These are phyloP conservation scores for Raddia distichophylla DNA, from an alignment of 176 grass and related monocot genomes.

Conservation along the genomic window DNA sequence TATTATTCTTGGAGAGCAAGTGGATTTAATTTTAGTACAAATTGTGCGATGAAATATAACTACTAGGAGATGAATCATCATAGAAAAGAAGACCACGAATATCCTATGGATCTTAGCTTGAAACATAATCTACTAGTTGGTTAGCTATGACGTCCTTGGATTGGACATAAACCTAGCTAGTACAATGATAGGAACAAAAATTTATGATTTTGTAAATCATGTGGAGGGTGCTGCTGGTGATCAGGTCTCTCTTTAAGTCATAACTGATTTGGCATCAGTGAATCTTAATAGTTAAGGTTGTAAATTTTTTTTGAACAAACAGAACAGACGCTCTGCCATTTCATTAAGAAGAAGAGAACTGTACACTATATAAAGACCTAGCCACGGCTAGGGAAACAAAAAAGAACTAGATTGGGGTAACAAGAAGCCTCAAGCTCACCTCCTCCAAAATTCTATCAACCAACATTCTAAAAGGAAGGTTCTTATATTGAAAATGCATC, in stretches of 20 bases:
- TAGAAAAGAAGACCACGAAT: constrained; percentile 5
- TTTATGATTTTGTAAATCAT: background rate
- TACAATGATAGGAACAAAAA: constrained; percentile 28
- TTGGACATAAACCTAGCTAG: background rate
- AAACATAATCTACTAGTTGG: constrained; percentile 30
- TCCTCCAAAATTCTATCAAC: too few relatives aligned
- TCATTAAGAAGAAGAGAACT: too few relatives aligned
- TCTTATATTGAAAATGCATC: too few relatives aligned
- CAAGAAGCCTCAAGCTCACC: too few relatives aligned
- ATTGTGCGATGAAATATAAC: background rate
- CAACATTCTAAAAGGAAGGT: too few relatives aligned
- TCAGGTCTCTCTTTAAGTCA: background rate
- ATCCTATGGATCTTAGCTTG: constrained; percentile 39
- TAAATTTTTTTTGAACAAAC: too few relatives aligned
- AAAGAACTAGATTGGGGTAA: too few relatives aligned
- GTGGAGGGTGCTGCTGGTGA: background rate
- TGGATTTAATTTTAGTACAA: background rate
- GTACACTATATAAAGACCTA: too few relatives aligned
- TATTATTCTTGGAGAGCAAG: constrained; percentile 33
- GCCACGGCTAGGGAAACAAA: too few relatives aligned
- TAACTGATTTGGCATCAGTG: constrained; percentile 1
- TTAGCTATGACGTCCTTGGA: background rate
- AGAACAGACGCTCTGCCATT: too few relatives aligned
- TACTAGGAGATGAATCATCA: background rate
- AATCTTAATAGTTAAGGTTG: background rate